These are phyloP conservation scores for Aschersonia sp. DNA, from an alignment of 2,329 filamentous ascomycete species.

Conservation along the genomic window DNA sequence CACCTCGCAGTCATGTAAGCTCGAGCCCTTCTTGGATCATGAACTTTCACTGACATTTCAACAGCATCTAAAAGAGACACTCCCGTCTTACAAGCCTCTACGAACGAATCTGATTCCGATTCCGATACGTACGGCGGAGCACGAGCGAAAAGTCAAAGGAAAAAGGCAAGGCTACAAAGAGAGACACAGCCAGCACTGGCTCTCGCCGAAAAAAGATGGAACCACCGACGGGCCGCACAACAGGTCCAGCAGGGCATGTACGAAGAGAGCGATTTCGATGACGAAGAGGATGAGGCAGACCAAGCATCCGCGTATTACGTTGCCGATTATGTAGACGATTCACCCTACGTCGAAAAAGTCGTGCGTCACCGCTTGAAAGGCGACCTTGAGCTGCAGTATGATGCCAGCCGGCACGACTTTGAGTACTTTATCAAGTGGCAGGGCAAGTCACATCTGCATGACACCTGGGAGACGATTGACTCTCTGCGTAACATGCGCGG, in stretches of 20 bases:
- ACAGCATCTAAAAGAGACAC: constrained; percentile 47
- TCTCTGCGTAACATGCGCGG: constrained; percentile 65
- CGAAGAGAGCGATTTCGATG: constrained; percentile 51
- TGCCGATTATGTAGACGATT: constrained; percentile 57
- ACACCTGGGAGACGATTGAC: constrained; percentile 81
- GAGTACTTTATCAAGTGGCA: constrained; percentile 96
- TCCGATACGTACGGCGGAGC: constrained; percentile 71
- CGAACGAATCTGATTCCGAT: constrained; percentile 50
- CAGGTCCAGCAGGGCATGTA: constrained; percentile 50
- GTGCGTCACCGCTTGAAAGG: constrained; percentile 73
- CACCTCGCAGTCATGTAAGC: constrained; percentile 47
- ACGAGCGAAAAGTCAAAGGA: constrained; percentile 51
- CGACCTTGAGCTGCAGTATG: constrained; percentile 42
- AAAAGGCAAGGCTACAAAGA: constrained; percentile 63
- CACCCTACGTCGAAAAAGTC: constrained; percentile 79
- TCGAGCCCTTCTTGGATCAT: background rate
- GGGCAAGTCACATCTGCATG: constrained; percentile 84
- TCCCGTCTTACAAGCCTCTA: constrained; percentile 36
- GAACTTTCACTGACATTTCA: background rate
- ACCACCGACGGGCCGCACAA: constrained; percentile 69
- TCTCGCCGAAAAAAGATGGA: constrained; percentile 78
- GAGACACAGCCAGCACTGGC: constrained; percentile 52
- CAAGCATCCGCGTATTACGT: constrained; percentile 50
- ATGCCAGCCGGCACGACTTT: constrained; percentile 58
- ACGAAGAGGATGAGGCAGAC: constrained; percentile 47